Percentiles rank a stretch among this genome's conserved stretches.
These are phyloP conservation scores for Malassezia japonica DNA, from an alignment of 1,284 basidiomycete genomes.

Conservation along the genomic window DNA sequence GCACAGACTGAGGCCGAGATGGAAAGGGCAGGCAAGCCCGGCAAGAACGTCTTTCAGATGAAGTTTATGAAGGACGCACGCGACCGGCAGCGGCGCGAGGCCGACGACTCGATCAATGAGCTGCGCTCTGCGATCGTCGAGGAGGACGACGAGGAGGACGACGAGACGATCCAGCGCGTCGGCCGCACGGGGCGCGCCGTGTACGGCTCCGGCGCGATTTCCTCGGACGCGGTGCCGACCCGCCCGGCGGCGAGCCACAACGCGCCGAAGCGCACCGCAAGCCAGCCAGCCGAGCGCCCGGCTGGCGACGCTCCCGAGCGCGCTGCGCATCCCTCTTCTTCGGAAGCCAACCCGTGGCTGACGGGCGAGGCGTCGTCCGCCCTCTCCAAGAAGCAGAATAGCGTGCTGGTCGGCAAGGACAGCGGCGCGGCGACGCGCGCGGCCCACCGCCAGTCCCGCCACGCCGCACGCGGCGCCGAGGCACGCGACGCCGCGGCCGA, in stretches of 20 bases:
- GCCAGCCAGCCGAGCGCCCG: too few species aligned
- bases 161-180: conserved; percentile 17
- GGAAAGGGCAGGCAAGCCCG: conserved; percentile 23
- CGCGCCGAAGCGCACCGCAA: background rate
- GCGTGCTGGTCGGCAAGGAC: conserved; percentile 17
- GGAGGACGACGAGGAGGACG: conserved; percentile 17
- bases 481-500: conserved; percentile 17
- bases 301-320: too few species aligned
- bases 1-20: conserved; percentile 22
- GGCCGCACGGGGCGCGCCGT: conserved; percentile 28
- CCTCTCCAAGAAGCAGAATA: conserved; percentile 15
- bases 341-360: conserved; percentile 18
- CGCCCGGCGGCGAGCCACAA: background rate
- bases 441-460: conserved; percentile 18
- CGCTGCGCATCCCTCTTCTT: too few species aligned
- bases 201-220: conserved; percentile 19
- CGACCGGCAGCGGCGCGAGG: conserved; percentile 24
- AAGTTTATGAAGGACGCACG: conserved; percentile 48
- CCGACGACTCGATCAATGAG: conserved; percentile 30
- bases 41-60: conserved; percentile 40
- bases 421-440: conserved; percentile 19
- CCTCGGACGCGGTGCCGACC: background rate
- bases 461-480: conserved; percentile 16
- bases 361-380: background rate
- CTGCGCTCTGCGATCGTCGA: conserved; percentile 22